These are phyloP conservation scores for Wickerhamomyces xylosicus DNA, from an alignment of 805 yeast species.

Conservation along the genomic window DNA sequence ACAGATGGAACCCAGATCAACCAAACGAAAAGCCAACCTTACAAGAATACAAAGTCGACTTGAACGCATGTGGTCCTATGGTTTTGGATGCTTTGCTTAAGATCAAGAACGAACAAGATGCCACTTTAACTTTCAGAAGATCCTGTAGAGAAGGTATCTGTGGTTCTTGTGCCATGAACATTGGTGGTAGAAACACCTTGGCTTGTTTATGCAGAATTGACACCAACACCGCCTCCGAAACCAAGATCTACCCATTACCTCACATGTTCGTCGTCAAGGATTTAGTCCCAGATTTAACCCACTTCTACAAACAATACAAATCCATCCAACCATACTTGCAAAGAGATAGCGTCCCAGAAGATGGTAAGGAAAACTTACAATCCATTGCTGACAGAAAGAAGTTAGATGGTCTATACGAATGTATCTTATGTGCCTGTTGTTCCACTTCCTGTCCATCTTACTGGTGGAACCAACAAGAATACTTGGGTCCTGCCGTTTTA, in stretches of 20 bases:
- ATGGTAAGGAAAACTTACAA: conserved; percentile 91
- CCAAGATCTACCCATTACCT: conserved; percentile 92
- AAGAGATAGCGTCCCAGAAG: conserved; percentile 64
- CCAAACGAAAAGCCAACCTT: conserved; percentile 87
- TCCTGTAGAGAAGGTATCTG: conserved; percentile 99
- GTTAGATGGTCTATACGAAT: conserved; percentile 93
- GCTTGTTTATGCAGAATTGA: conserved; percentile 96
- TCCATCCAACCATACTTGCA: conserved; percentile 95
- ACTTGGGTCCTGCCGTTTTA: conserved; percentile 96
- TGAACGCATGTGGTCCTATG: conserved; percentile 96
- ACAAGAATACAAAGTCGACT: conserved; percentile 75
- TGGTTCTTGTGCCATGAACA: conserved; percentile 99
- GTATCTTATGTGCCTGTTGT: conserved; percentile 97
- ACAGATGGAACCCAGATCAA: conserved; percentile 97
- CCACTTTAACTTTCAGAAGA: conserved; percentile 93
- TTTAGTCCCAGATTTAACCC: conserved; percentile 95
- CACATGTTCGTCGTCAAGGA: conserved; percentile 98
- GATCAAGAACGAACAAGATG: conserved; percentile 93
- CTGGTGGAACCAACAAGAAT: conserved; percentile 99
- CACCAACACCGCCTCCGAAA: conserved; percentile 58
- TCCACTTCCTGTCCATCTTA: conserved; percentile 98
- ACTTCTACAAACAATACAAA: conserved; percentile 96
- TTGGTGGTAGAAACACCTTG: conserved; percentile 92
- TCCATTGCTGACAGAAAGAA: conserved; percentile 88
- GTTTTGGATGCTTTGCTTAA: conserved; percentile 88